Percentiles rank a stretch among this genome's conserved stretches.
phyloP scores from a whole-genome alignment of 2,329 filamentous ascomycete species.

The Aureobasidium sp. region DNA sequence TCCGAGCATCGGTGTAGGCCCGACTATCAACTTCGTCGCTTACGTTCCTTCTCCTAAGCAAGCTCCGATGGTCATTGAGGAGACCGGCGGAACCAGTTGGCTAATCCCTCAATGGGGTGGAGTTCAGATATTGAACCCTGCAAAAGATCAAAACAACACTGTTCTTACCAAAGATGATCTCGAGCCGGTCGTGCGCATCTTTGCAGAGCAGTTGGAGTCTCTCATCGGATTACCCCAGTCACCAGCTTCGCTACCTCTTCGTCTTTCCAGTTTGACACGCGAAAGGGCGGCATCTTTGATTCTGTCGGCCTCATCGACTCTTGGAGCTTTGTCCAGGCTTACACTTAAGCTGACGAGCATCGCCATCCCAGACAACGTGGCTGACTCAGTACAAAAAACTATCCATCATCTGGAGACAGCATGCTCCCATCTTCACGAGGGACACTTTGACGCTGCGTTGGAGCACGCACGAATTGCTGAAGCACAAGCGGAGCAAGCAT shows the following conservation, averaged over 20 bases:
- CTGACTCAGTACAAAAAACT: constrained; percentile 72
- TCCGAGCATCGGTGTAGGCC: constrained; percentile 84
- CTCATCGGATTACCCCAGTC: constrained; percentile 77
- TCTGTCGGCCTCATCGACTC: constrained; percentile 81
- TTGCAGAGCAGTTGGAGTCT: constrained; percentile 81
- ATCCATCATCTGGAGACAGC: constrained; percentile 69
- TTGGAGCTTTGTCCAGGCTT: constrained; percentile 85
- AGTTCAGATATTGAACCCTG: constrained; percentile 57
- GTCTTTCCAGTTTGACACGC: constrained; percentile 76
- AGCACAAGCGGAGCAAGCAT: constrained; percentile 81
- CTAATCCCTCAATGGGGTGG: constrained; percentile 94
- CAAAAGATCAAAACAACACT: constrained; percentile 17
- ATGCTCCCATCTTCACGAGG: constrained; percentile 59
- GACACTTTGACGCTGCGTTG: constrained; percentile 57
- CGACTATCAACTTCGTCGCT: constrained; percentile 92
- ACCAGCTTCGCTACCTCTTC: constrained; percentile 69
- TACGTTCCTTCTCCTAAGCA: constrained; percentile 69
- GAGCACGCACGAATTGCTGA: constrained; percentile 78
- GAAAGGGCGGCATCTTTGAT: constrained; percentile 78
- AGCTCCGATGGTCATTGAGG: constrained; percentile 52
- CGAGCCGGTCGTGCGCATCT: constrained; percentile 74
- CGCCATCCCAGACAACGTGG: constrained; percentile 79
- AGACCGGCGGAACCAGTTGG: constrained; percentile 65
- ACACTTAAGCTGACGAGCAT: constrained; percentile 80
- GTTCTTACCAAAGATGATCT: constrained; percentile 57